Evolutionary conservation across 768 basidiomycete genomes (phyloP).

Genomic region (Nidula microcarpa): DNA sequence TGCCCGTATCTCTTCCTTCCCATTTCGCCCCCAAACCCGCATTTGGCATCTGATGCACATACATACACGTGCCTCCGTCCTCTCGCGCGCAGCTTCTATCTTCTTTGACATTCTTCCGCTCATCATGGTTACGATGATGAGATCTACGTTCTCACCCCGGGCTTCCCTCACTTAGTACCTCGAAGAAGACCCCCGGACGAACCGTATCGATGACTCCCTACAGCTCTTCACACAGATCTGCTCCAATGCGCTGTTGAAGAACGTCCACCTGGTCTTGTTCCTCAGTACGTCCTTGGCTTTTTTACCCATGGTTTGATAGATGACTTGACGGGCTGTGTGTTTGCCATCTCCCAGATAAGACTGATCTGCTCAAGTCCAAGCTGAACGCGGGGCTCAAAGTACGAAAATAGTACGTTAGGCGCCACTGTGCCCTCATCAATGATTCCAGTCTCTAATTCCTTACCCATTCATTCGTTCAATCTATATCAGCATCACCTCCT

Average conservation of each 20-base stretch:
- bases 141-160: background rate
- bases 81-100: background rate
- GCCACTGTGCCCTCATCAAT: too few relatives aligned
- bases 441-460: background rate
- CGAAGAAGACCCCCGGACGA: slow-evolving; percentile 82
- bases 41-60: too few relatives aligned
- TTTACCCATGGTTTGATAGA: background rate
- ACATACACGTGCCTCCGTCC: background rate
- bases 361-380: slow-evolving; percentile 72
- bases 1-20: background rate
- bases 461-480: slow-evolving; percentile 5
- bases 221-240: slow-evolving; percentile 86
- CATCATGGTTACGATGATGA: background rate
- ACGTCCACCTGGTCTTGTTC: slow-evolving; percentile 57
- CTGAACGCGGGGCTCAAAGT: slow-evolving; percentile 67
- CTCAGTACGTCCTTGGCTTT: slow-evolving; percentile 38
- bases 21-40: background rate
- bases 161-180: slow-evolving; percentile 52
- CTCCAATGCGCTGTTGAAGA: slow-evolving; percentile 75
- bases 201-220: slow-evolving; percentile 85
- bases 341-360: slow-evolving; percentile 51
- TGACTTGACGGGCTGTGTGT: slow-evolving; percentile 6
- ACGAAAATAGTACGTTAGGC: slow-evolving; percentile 74
- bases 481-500: slow-evolving; percentile 77
- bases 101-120: background rate